phyloP scores from a whole-genome alignment of 441 rosid genomes.

The Melastoma candidum region DNA sequence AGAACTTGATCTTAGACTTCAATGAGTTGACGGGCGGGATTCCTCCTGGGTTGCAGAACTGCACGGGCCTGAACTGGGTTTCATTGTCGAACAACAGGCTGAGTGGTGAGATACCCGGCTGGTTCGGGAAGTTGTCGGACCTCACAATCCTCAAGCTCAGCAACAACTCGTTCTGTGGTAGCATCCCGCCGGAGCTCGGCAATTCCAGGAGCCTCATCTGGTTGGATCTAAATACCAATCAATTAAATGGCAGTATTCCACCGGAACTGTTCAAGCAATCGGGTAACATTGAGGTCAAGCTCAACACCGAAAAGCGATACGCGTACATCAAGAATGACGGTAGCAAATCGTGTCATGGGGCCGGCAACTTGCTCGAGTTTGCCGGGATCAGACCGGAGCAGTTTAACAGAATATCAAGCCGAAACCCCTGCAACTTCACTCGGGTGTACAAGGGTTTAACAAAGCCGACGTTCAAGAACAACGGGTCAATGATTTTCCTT shows the following conservation, averaged over 20 bases:
- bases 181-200: conserved; percentile 15
- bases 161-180: conserved; percentile 51
- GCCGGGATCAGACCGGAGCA: conserved; percentile 18
- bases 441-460: conserved; percentile 34
- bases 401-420: conserved; percentile 43
- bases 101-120: conserved; percentile 16
- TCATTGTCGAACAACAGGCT: conserved; percentile 16
- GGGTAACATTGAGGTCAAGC: conserved; percentile 11
- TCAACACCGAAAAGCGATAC: conserved; percentile 50
- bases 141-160: conserved; percentile 35
- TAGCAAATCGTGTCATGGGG: conserved; percentile 52
- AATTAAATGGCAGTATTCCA: conserved; percentile 64
- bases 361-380: conserved; percentile 14
- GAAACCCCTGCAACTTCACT: conserved; percentile 18
- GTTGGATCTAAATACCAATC: conserved; percentile 27
- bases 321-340: conserved; percentile 72
- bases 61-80: conserved; percentile 15
- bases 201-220: conserved; percentile 15
- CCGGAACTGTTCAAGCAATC: conserved; percentile 60
- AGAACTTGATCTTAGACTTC: conserved; percentile 82
- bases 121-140: conserved; percentile 13
- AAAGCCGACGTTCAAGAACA: conserved; percentile 66
- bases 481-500: conserved; percentile 91
- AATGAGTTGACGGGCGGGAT: conserved; percentile 62
- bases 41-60: conserved; percentile 34